phyloP scores from a whole-genome alignment of 768 basidiomycete species.

The Tulasnella sp. region DNA sequence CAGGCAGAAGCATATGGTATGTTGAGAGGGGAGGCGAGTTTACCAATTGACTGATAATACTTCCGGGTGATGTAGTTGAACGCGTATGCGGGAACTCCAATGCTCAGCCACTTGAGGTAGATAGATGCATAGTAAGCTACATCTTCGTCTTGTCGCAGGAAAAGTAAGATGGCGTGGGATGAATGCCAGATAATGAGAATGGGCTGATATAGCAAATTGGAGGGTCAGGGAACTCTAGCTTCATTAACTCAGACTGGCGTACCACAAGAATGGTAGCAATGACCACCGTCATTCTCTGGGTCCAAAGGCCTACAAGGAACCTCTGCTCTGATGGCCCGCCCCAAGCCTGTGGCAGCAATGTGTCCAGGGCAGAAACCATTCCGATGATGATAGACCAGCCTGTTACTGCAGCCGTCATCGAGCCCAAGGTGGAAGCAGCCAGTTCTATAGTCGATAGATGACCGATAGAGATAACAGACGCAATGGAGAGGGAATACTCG shows the following conservation, averaged over 20 bases:
- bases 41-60: slow-evolving; percentile 30
- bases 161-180: slow-evolving; percentile 71
- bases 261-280: slow-evolving; percentile 58
- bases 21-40: background rate
- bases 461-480: slow-evolving; percentile 81
- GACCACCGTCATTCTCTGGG: slow-evolving; percentile 79
- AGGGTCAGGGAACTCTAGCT: background rate
- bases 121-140: slow-evolving; percentile 71
- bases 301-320: slow-evolving; percentile 82
- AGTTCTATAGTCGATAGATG: slow-evolving; percentile 87
- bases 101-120: slow-evolving; percentile 70
- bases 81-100: slow-evolving; percentile 75
- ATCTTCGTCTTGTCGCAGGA: slow-evolving; percentile 73
- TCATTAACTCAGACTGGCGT: slow-evolving; percentile 33
- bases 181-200: slow-evolving; percentile 76
- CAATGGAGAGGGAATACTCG: slow-evolving; percentile 82
- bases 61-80: slow-evolving; percentile 52
- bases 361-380: slow-evolving; percentile 81
- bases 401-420: slow-evolving; percentile 66
- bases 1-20: background rate
- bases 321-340: slow-evolving; percentile 72
- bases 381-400: slow-evolving; percentile 80
- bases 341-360: slow-evolving; percentile 92
- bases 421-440: slow-evolving; percentile 72
- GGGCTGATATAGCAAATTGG: slow-evolving; percentile 37